phyloP scores from a whole-genome alignment of 805 yeast genomes.

The Kodamaea laetipori region DNA sequence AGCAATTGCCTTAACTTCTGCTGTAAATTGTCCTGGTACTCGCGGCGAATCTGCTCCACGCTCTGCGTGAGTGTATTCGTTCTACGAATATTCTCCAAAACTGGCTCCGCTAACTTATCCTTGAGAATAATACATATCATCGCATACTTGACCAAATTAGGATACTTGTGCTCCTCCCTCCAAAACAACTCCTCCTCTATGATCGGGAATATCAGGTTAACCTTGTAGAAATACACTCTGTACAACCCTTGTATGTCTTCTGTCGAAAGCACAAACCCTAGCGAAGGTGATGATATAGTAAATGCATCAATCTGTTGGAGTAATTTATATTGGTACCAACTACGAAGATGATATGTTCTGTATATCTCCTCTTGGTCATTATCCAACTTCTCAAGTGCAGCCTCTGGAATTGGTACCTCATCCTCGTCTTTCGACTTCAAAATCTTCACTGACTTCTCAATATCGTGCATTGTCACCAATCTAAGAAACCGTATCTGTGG shows the following conservation, averaged over 20 bases:
- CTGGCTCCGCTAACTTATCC: slow-evolving; percentile 31
- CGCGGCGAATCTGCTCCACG: background rate
- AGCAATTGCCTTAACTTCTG: slow-evolving; percentile 24
- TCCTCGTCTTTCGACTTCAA: background rate
- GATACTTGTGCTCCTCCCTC: slow-evolving; percentile 35
- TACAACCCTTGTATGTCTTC: slow-evolving; percentile 24
- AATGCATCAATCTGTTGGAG: slow-evolving; percentile 40
- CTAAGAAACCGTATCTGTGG: slow-evolving; percentile 8
- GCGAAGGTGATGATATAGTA: slow-evolving; percentile 30
- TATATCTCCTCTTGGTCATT: slow-evolving; percentile 1
- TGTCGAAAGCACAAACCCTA: slow-evolving; percentile 1
- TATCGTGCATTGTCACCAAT: slow-evolving; percentile 5
- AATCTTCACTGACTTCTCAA: background rate
- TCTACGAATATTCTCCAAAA: slow-evolving; percentile 12
- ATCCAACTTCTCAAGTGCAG: slow-evolving; percentile 1
- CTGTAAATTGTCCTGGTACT: slow-evolving; percentile 17
- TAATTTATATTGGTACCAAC: slow-evolving; percentile 19
- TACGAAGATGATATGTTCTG: slow-evolving; percentile 7
- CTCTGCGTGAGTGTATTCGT: background rate
- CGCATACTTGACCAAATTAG: slow-evolving; percentile 45
- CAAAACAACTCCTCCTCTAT: slow-evolving; percentile 42
- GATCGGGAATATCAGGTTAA: slow-evolving; percentile 45
- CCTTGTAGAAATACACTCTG: slow-evolving; percentile 39
- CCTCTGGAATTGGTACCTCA: slow-evolving; percentile 2
- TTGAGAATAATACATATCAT: slow-evolving; percentile 45